Evolutionary conservation across 306 rosid genomes (phyloP), one percentile per base, ranked within the genome.

Genomic region (Pyrus pyrifolia): DNA sequence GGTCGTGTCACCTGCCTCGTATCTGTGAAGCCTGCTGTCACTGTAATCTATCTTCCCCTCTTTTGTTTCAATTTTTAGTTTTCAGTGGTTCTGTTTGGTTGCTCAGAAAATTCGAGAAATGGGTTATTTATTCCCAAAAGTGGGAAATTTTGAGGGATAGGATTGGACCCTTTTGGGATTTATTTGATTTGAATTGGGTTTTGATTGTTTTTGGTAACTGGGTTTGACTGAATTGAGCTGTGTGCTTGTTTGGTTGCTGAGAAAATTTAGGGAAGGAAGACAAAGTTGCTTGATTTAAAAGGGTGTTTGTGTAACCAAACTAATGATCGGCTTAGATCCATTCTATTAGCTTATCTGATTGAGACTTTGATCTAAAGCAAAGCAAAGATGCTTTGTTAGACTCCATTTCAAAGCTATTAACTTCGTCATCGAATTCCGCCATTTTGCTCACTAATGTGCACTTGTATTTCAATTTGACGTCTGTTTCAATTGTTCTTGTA

Each of bases 1-100:
- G 91, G 88, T 78, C 84, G 70, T 23, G 18, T 85, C 75, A 71
- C 87, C 74, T 87, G 85, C 67, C 80, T 80, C 45, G 79, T 87
- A 74, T 38, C 79, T 33, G 84, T 80, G 73, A 66, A 79, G 8
- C 85, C 88, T 44, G 74, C 65, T 29, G 25, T 85, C 40, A 13
- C 38, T 30, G 91, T 87, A 82, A 76, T 21, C 30, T 51, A 25
- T 38, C 31, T 53, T 51, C 25, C 21, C 29, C 8, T 4, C 2
- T 11, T 5, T 46, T 38, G 5, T 27, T 29, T 66, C 61, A 25
- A n/a, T 6, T 33, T 51, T 6, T 23, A 9, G 5, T 22, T 29
- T 13, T 11, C 18, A 21, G 58, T 51, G 2, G 55, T 22, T 46
- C 46, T 62, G 82, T 53, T 72, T 72, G 77, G 38, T 45, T 46